Percentiles rank a stretch among this genome's conserved stretches.
Conservation (phyloP, 2,329 filamentous ascomycete genomes). For the Arthrinium puccinioides region DNA sequence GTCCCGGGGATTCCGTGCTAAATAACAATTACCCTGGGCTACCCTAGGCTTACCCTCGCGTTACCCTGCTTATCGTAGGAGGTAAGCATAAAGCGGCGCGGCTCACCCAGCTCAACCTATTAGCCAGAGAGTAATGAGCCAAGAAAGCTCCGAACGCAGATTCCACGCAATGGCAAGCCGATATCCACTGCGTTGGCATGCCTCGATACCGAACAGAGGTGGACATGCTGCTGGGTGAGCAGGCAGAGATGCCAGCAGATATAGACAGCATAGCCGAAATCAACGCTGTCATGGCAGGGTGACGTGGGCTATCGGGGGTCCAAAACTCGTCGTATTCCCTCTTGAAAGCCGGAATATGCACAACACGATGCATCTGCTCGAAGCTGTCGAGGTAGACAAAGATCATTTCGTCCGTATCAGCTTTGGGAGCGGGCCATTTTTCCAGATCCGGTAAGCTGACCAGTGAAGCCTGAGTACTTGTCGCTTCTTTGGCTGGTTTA, state of each 20-base stretch:
- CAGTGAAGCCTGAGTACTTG: background rate
- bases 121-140: too few species aligned
- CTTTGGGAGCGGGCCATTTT: slow-evolving; percentile 20
- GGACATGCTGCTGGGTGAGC: background rate
- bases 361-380: slow-evolving; percentile 27
- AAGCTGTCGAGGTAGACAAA: slow-evolving; percentile 29
- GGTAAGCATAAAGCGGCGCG: too few species aligned
- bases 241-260: slow-evolving; percentile 7
- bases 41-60: too few species aligned
- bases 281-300: slow-evolving; percentile 11
- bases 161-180: too few species aligned
- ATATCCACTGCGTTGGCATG: slow-evolving; percentile 13
- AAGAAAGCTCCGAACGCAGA: too few species aligned
- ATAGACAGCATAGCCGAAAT: slow-evolving; percentile 24
- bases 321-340: slow-evolving; percentile 12
- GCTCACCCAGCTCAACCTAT: too few species aligned
- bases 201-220: slow-evolving; percentile 5
- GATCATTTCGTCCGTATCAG: slow-evolving; percentile 24
- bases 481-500: slow-evolving; percentile 2
- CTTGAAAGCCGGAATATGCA: slow-evolving; percentile 13
- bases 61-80: too few species aligned
- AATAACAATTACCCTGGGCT: too few species aligned
- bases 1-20: too few species aligned
- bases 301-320: slow-evolving; percentile 3
- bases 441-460: slow-evolving; percentile 3